Base-by-base conservation (phyloP, 441 rosid genomes). In the Gossypium aridum region DNA sequence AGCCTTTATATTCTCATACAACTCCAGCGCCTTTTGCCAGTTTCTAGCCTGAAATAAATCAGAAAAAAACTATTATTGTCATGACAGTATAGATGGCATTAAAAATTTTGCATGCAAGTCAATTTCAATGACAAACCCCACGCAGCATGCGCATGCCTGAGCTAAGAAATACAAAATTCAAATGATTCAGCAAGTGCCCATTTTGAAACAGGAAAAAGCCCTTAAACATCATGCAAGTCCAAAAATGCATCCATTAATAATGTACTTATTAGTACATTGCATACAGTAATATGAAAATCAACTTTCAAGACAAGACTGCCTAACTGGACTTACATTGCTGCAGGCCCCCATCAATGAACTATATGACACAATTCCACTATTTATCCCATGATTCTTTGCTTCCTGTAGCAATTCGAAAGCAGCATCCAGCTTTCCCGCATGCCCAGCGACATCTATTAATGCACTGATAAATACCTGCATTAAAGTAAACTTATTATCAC, bases 341-440 rank as follows among this genome's bases (percentile, higher is more conserved):
- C 97, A 92, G 81, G 98, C 94, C 83, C 99, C 99, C 99, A 95
- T 92, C 83, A 95, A 81, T 70, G 99, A 91, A 86, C 99, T 92
- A 77, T 92, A 95, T 77, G 94, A 78, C 82, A 92, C 75, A 54
- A 87, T 88, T 81, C 98, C 97, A 81, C 82, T 82, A 73, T 63
- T 86, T 72, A 80, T 77, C 77, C 94, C 92, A 73, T 82, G 83
- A 75, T 75, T 76, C 83, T 79, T 83, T 64, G 96, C 96, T 80
- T 85, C 94, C 76, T 80, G 84, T 64, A 91, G 77, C 73, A 87
- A 79, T 16, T 89, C 86, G 80, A 95, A 91, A 67, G 97, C 98
- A 76, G 87, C 86, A 73, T 92, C 93, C 79, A 94, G 62, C 74
- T 85, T 84, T 75, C 91, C 90, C 79, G 96, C 89, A 85, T 91